phyloP scores from a whole-genome alignment of 495 filamentous ascomycete genomes.

The Aspergillus heteromorphus region DNA sequence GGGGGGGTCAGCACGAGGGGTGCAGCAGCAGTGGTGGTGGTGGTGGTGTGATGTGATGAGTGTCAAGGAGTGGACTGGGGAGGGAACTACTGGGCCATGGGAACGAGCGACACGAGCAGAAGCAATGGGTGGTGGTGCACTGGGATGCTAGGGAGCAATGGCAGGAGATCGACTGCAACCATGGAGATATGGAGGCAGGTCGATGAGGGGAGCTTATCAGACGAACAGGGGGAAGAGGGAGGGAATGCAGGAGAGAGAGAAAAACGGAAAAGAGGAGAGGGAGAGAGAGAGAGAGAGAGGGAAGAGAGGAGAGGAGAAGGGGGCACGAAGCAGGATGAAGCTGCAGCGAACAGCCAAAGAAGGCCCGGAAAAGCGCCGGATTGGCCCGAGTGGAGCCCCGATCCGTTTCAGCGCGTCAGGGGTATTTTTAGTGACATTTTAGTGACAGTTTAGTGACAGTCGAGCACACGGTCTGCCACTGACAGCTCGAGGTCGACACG shows the following conservation, averaged over 20 bases:
- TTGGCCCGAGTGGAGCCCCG: neutral
- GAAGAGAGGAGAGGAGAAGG: neutral
- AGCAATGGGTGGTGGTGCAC: neutral
- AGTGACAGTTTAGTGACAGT: too few relatives aligned
- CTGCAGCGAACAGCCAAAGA: neutral
- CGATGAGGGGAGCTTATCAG: conserved; percentile 2
- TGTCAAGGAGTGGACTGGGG: too few relatives aligned
- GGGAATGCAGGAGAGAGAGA: neutral
- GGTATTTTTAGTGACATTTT: conserved; percentile 9
- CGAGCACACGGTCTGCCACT: too few relatives aligned
- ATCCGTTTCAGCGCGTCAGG: conserved; percentile 5
- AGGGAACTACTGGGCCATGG: neutral
- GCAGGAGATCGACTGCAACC: neutral
- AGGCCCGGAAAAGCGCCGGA: neutral
- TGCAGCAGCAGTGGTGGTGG: neutral
- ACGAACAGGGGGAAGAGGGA: conserved; percentile 1
- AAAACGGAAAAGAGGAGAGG: neutral
- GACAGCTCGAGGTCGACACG: too few relatives aligned
- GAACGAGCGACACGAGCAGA: neutral
- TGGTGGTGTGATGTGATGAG: neutral
- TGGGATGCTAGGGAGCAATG: neutral
- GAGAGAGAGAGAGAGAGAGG: neutral
- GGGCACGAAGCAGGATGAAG: neutral
- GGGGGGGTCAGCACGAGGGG: neutral
- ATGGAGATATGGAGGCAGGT: neutral